Evolutionary conservation across 2,329 filamentous ascomycete genomes (phyloP).

Genomic region (Ascochyta clinopodiicola): DNA sequence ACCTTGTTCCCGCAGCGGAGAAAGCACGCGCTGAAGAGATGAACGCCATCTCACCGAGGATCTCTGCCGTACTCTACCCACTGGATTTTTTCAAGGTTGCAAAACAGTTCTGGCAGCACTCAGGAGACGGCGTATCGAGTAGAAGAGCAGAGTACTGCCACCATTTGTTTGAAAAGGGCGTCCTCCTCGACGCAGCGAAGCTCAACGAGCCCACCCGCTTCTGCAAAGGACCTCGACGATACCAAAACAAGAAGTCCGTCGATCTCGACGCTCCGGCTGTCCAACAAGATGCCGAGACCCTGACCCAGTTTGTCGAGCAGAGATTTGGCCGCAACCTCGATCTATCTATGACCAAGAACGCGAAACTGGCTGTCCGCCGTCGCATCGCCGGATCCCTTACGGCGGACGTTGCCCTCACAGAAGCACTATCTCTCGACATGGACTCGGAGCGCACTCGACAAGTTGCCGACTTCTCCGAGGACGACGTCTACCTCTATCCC

Average conservation of each 20-base stretch:
- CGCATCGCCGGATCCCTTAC: conserved; percentile 88
- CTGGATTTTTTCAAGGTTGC: conserved; percentile 71
- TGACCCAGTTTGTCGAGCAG: conserved; percentile 81
- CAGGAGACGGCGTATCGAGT: conserved; percentile 90
- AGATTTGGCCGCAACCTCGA: conserved; percentile 92
- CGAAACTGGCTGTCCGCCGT: conserved; percentile 82
- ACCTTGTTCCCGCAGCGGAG: conserved; percentile 68
- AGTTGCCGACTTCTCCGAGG: conserved; percentile 73
- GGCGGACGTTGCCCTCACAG: conserved; percentile 70
- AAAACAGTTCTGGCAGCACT: conserved; percentile 98
- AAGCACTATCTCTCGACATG: conserved; percentile 62
- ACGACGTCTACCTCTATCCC: conserved; percentile 88
- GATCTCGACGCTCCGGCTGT: conserved; percentile 44
- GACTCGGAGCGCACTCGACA: conserved; percentile 47
- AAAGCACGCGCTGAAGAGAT: conserved; percentile 57
- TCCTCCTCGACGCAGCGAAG: conserved; percentile 61
- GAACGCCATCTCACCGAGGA: conserved; percentile 52
- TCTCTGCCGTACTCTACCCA: conserved; percentile 71
- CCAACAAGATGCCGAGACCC: conserved; percentile 38
- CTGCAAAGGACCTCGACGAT: conserved; percentile 78
- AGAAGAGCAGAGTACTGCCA: conserved; percentile 90
- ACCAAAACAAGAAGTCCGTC: conserved; percentile 69
- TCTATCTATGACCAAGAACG: conserved; percentile 76
- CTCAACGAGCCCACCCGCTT: conserved; percentile 47
- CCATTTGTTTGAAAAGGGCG: conserved; percentile 72